These are phyloP conservation scores for Moniliophthora roreri DNA, from an alignment of 1,284 basidiomycete genomes.

Conservation along the genomic window DNA sequence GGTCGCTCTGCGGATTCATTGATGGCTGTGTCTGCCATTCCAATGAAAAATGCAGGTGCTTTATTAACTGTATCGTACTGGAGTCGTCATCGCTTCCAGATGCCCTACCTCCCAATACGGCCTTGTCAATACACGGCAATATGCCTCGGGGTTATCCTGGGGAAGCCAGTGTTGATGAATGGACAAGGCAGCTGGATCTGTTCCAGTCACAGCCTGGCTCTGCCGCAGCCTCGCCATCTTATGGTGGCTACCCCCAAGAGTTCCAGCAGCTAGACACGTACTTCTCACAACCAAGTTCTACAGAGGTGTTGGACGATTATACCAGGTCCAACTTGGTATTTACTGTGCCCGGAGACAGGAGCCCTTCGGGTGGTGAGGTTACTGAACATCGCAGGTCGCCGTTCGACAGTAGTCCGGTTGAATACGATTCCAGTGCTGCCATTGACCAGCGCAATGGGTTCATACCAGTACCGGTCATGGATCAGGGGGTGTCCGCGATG, in stretches of 20 bases:
- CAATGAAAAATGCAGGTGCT: slow-evolving; percentile 50
- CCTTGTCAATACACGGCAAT: slow-evolving; percentile 31
- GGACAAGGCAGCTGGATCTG: neutral
- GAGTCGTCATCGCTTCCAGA: slow-evolving; percentile 37
- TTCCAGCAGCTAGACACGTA: neutral
- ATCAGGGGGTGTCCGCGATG: neutral
- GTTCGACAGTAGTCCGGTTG: too few relatives aligned
- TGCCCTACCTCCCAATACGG: slow-evolving; percentile 26
- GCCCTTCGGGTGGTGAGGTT: too few relatives aligned
- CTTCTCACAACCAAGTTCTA: neutral
- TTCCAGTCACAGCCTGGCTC: neutral
- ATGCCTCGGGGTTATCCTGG: neutral
- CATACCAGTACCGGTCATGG: neutral
- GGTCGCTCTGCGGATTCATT: too few relatives aligned
- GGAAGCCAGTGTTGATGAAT: neutral
- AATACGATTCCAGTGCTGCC: too few relatives aligned
- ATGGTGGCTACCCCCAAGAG: neutral
- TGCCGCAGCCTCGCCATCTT: neutral
- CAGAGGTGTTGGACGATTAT: neutral
- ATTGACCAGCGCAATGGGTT: neutral
- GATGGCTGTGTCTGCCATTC: slow-evolving; percentile 45
- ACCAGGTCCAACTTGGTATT: too few relatives aligned
- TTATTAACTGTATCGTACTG: slow-evolving; percentile 57
- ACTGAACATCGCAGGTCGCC: too few relatives aligned
- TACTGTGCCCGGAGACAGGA: too few relatives aligned